Evolutionary conservation across 306 rosid genomes (phyloP), one percentile per base, ranked within the genome.

Genomic region (Dalbergia cochinchinensis): DNA sequence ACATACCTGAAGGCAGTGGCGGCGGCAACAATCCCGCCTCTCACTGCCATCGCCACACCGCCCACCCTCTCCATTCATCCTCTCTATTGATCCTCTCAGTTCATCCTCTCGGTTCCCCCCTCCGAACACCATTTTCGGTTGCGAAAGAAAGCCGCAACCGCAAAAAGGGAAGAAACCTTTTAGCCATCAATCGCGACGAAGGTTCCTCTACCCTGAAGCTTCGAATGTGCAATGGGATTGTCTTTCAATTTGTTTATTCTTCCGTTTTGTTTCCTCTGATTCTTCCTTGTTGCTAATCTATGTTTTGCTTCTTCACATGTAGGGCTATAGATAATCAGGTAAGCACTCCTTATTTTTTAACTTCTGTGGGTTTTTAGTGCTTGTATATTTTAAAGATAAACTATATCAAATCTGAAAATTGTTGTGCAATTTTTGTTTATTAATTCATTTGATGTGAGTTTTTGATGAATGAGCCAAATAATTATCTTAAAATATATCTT

Each of bases 271-370:
- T 34, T 66, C 37, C 59, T 20, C 31, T 31, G 62, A 11, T 34
- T n/a, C 63, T 47, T 82, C 80, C 68, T 26, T 34, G 26, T 76
- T 62, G 59, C 82, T 85, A 76, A 77, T 80, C 14, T 77, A 31
- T 73, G 4, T 47, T 74, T 73, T 80, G 31, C 51, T 73, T 64
- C 76, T 72, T 87, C 67, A 37, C 76, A 34, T 89, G 92, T 96
- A 93, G 99, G 93, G 99, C 99, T 69, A 83, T 78, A 48, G 98
- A 96, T 89, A 93, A 93, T 86, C 97, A 90, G 99, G 98, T 91
- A 85, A 71, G 15, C 31, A 54, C 69, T 71, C 62, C 58, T 65
- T 70, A 13, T 41, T 76, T 81, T 71, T 73, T 11, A 71, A 64
- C 64, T 63, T 39, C n/a, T 39, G 65, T 64, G 15, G 18, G 47